Evolutionary conservation across 352 stramenopile species (phyloP), one percentile per base, ranked within the genome.

Genomic region (Vaucheria bursata): DNA sequence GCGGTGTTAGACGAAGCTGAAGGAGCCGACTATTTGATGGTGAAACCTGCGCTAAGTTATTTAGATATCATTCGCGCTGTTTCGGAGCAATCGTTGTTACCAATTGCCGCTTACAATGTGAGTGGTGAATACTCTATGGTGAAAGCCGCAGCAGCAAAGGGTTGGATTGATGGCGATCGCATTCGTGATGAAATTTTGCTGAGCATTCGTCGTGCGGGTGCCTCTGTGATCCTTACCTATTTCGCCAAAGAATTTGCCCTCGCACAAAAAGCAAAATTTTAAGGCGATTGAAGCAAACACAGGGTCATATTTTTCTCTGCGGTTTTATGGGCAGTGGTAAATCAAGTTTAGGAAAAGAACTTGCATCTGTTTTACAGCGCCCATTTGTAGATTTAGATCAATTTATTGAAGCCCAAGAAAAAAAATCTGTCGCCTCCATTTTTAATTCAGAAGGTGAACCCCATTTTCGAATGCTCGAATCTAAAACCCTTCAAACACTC

Each of bases 21-120:
- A 80, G 96, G 96, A 64, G 96, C 95, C 39, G 96, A 99, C 89
- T 97, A 97, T 80, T 90, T 99, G 73, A 99, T 99, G 89, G 94
- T 99, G 77, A 74, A 76, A 12, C 59, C 59, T 34, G 59, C 5
- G 4, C 5, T 69, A 8, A 6, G 5, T 8, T 69, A 69, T 29
- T 29, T 69, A 8, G 59, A 69, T 69, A 29, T 69, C 5, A 69
- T 69, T 18, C 34, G 33, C 59, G 8, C 5, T 34, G 5, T 69
- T 6, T 8, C 5, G 29, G 8, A 4, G 4, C 5, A 8, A 6
- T 34, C 29, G 8, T 34, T 8, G 4, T 69, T 69, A 29, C 59
- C 59, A 38, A 69, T 69, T 8, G 59, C 59, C 5, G 59, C 59
- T 18, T 69, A 69, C 34, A 4, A 69, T 29, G 59, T 69, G 59